Evolutionary conservation across 495 filamentous ascomycete species (phyloP).

Genomic region (Penicillium odoratum): DNA sequence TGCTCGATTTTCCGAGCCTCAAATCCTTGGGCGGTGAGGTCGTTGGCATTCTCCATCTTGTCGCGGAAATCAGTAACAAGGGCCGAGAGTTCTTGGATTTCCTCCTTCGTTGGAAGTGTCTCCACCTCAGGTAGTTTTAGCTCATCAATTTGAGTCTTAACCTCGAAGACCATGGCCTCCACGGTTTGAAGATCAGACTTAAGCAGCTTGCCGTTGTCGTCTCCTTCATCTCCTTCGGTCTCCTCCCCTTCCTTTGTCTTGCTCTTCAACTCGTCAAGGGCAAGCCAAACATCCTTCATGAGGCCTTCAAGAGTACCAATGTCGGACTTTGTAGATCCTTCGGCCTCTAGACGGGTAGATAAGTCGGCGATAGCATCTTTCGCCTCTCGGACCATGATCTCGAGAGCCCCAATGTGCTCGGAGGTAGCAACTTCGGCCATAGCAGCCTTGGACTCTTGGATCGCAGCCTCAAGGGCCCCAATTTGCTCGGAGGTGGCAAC

Average conservation of each 20-base stretch:
- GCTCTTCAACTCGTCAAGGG: constrained; percentile 76
- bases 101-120: constrained; percentile 59
- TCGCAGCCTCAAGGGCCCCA: constrained; percentile 65
- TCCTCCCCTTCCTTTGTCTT: constrained; percentile 43
- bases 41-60: constrained; percentile 65
- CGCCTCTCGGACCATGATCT: constrained; percentile 67
- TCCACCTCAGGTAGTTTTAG: constrained; percentile 66
- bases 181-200: constrained; percentile 79
- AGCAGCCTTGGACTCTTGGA: constrained; percentile 46
- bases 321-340: constrained; percentile 71
- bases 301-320: constrained; percentile 72
- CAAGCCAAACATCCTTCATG: constrained; percentile 69
- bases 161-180: constrained; percentile 74
- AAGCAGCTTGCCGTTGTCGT: constrained; percentile 62
- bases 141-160: constrained; percentile 72
- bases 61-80: constrained; percentile 71
- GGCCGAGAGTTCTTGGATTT: constrained; percentile 63
- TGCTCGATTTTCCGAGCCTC: constrained; percentile 73
- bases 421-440: constrained; percentile 57
- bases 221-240: constrained; percentile 53
- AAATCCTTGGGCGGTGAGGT: constrained; percentile 72
- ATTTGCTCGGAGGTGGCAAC: constrained; percentile 73
- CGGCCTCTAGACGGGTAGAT: constrained; percentile 55
- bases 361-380: constrained; percentile 67
- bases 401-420: constrained; percentile 73